Conservation (phyloP, 2,329 filamentous ascomycete species). For the Colletotrichum tabaci region DNA sequence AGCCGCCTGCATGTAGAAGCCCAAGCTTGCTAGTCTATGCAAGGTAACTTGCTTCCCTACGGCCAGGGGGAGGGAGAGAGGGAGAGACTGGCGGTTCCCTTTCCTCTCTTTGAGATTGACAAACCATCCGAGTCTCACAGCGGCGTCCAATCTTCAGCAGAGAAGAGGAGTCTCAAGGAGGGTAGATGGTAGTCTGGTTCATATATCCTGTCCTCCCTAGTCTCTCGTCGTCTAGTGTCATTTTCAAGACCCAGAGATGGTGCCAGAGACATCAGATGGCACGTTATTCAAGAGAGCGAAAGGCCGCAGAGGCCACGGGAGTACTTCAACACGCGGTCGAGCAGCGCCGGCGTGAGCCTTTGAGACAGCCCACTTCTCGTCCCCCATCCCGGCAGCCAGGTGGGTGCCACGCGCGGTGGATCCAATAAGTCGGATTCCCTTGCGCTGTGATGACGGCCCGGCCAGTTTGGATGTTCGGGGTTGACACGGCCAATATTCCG, state of each 20-base stretch:
- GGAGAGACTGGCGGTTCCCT: not conserved
- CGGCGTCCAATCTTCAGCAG: slow-evolving; percentile 25
- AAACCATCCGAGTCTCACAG: slow-evolving; percentile 10
- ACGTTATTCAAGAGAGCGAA: not conserved
- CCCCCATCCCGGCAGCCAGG: not conserved
- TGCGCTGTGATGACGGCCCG: not conserved
- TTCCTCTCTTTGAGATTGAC: not conserved
- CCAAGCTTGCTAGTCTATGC: slow-evolving; percentile 6
- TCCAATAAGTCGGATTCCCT: not conserved
- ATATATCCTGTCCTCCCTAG: slow-evolving; percentile 5
- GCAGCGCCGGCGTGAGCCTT: not conserved
- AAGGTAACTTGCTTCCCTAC: not conserved
- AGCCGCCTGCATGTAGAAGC: slow-evolving; percentile 2
- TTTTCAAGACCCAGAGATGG: not conserved
- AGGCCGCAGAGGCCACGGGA: slow-evolving; percentile 16
- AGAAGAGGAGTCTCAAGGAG: slow-evolving; percentile 1
- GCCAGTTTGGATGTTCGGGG: not conserved
- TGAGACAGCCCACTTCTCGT: not conserved
- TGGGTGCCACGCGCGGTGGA: slow-evolving; percentile 1
- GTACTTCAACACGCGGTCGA: slow-evolving; percentile 24
- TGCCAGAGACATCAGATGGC: slow-evolving; percentile 16
- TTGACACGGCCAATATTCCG: slow-evolving; percentile 5
- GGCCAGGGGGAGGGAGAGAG: not conserved
- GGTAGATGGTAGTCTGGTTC: slow-evolving; percentile 19
- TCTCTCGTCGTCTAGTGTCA: slow-evolving; percentile 8